Conservation (phyloP, 495 filamentous ascomycete genomes). For the Neurospora hispaniola region DNA sequence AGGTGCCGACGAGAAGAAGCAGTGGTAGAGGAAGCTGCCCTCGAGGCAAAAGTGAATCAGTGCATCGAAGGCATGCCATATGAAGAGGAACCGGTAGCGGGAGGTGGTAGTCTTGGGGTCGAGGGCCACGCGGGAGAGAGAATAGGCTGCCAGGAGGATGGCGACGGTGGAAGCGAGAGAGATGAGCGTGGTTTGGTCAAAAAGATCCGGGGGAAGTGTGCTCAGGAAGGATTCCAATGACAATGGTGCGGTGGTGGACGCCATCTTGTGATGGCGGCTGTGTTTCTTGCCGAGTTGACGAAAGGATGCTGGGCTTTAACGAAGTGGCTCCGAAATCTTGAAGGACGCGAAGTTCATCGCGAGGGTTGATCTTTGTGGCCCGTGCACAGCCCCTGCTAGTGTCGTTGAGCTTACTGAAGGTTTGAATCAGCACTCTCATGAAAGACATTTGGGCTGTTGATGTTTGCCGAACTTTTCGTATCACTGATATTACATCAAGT, state of each 20-base stretch:
- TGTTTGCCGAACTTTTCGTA: neutral
- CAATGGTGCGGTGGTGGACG: constrained; percentile 7
- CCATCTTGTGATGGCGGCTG: constrained; percentile 5
- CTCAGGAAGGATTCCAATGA: neutral
- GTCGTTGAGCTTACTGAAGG: no score
- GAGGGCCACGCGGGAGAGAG: constrained; percentile 33
- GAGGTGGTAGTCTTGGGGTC: constrained; percentile 20
- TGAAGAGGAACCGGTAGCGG: constrained; percentile 61
- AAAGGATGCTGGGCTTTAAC: neutral
- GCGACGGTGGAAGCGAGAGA: constrained; percentile 41
- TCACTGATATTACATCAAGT: neutral
- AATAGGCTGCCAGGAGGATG: constrained; percentile 37
- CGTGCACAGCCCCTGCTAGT: neutral
- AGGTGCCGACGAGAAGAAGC: constrained; percentile 62
- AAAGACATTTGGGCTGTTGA: neutral
- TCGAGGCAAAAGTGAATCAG: constrained; percentile 85
- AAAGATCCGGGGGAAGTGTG: constrained; percentile 31
- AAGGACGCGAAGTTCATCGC: neutral
- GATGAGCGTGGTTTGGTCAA: constrained; percentile 43
- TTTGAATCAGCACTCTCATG: neutral
- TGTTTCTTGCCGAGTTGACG: neutral
- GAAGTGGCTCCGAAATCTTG: neutral
- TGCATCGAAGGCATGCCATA: constrained; percentile 91
- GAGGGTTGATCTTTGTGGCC: neutral
- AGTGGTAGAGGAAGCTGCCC: constrained; percentile 84